These are phyloP conservation scores for Hypoxylon rubiginosum DNA, from an alignment of 2,329 filamentous ascomycete species.

Conservation along the genomic window DNA sequence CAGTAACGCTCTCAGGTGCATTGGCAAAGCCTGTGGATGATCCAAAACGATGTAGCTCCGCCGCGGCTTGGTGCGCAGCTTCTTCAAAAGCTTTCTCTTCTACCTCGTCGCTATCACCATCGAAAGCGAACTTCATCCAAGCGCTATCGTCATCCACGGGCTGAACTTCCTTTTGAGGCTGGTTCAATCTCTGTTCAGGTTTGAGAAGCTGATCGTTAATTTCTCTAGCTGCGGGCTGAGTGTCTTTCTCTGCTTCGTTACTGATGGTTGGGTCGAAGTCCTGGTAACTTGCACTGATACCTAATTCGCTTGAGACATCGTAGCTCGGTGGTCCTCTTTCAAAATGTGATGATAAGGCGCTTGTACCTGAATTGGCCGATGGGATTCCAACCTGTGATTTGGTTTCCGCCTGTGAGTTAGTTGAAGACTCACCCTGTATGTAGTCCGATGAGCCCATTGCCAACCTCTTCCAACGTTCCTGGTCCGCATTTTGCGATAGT, in stretches of 20 bases:
- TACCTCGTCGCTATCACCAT: constrained; percentile 44
- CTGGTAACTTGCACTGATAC: neutral
- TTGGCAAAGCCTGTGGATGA: constrained; percentile 23
- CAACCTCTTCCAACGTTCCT: constrained; percentile 44
- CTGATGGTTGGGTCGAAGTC: neutral
- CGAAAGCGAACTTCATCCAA: constrained; percentile 52
- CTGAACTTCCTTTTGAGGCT: constrained; percentile 6
- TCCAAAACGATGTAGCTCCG: constrained; percentile 46
- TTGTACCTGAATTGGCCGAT: constrained; percentile 11
- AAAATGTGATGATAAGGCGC: constrained; percentile 43
- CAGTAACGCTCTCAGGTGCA: constrained; percentile 28
- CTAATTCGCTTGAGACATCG: constrained; percentile 40
- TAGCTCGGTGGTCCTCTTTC: constrained; percentile 40
- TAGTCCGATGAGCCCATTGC: constrained; percentile 27
- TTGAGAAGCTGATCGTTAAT: neutral
- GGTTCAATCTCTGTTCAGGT: neutral
- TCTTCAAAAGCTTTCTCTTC: constrained; percentile 44
- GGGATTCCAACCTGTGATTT: constrained; percentile 11
- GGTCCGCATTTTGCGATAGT: constrained; percentile 42
- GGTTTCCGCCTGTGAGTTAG: constrained; percentile 13
- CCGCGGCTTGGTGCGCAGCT: constrained; percentile 45
- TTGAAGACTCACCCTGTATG: constrained; percentile 6
- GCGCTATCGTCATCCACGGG: constrained; percentile 39
- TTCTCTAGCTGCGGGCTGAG: neutral
- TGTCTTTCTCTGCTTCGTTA: neutral